Evolutionary conservation across 176 grass and related monocot species (phyloP).

Genomic region (Lolium rigidum): DNA sequence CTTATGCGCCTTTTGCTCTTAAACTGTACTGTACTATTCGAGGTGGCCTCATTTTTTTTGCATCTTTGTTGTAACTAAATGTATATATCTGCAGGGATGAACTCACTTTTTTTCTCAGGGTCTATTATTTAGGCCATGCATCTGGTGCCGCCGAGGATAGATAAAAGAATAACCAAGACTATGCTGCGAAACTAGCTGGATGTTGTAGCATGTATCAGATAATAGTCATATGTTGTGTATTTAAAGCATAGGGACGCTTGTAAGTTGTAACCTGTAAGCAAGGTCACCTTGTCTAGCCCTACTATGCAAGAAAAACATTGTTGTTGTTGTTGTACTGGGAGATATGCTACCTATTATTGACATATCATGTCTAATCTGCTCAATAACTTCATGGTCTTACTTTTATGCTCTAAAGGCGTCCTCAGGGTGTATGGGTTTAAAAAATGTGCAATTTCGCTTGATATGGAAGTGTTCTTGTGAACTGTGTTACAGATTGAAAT

Average conservation of each 20-base stretch:
- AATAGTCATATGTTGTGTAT: no score
- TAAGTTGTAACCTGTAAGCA: no score
- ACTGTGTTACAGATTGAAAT: not conserved
- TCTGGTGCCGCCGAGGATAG: not conserved
- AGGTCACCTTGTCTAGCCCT: no score
- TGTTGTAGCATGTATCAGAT: not conserved
- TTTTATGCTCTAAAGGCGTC: not conserved
- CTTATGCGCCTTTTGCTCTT: no score
- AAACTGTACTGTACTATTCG: not conserved
- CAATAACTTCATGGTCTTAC: not conserved
- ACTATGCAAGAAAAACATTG: no score
- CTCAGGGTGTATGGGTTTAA: not conserved
- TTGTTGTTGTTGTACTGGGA: no score
- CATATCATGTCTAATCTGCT: not conserved
- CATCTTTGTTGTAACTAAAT: not conserved
- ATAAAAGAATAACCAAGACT: not conserved
- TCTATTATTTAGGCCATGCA: not conserved
- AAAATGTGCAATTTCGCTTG: not conserved
- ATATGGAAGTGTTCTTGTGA: not conserved
- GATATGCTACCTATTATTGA: not conserved
- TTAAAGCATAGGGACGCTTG: no score
- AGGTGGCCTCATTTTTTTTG: not conserved
- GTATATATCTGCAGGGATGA: not conserved
- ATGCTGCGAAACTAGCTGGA: not conserved
- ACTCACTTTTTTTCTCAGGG: not conserved